Base-by-base conservation (phyloP, 2,329 filamentous ascomycete species). In the Dactylellina leptospora region DNA sequence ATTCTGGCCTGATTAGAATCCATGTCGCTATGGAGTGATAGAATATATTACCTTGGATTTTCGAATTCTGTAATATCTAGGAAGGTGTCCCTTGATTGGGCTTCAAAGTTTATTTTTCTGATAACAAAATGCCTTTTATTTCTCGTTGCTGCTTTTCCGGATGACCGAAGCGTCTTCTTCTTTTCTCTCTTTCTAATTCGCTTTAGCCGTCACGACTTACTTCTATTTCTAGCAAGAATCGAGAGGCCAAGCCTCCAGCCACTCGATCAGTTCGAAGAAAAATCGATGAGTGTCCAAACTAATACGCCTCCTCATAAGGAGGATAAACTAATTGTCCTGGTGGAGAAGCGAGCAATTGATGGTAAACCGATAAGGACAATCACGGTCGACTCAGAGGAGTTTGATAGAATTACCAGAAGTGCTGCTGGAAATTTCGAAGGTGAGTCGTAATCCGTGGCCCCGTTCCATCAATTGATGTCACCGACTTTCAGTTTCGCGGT, bases 301-400 rank as follows among this genome's bases (percentile, higher is more conserved):
- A 38, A 38, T 4, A 10, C 22, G 22, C 50, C 6, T 20, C 10
- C 22, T 20, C 44, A 45, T 28, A 33, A 45, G 50, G 61, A 30
- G 28, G 50, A 33, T 60, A 33, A 16, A 36, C 36, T n/a, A 13
- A 11, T 44, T 4, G 20, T 3, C 11, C 2, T 9, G n/a, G 10
- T 63, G 8, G 13, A 72, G 28, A 72, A 50, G 23, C 53, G 68
- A 22, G 13, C 16, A 1, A 44, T 56, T 8, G n/a, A 30, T 10
- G 30, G 33, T 9, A 33, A 45, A 25, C 60, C 48, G 20, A 64
- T 72, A 44, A 44, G 44, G 30, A 72, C 68, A 4, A 28, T 72
- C 16, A 59, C 55, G 0, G 53, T 72, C 22, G 68, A 59, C 18
- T 60, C 68, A 4, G 59, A 64, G 4, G 59, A 59, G 53, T 72